Base-by-base conservation (phyloP, 2,329 filamentous ascomycete genomes). In the Bipolaris oryzae region DNA sequence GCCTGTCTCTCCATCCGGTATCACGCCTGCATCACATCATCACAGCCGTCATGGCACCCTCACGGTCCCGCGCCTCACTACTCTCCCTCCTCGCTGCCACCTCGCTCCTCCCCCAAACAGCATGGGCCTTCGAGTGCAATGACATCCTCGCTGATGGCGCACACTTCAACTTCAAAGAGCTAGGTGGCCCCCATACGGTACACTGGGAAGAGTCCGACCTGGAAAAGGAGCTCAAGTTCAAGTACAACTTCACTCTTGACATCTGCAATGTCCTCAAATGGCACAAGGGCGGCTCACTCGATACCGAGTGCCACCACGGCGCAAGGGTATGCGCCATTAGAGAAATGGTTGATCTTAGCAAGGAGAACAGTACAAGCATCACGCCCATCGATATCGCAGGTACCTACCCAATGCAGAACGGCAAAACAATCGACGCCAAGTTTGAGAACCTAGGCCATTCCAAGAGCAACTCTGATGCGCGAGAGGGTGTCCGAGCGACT, bases 241-340 rank as follows among this genome's bases (percentile, higher is more conserved):
- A 95, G 75, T 91, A 87, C 23, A 94, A 91, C 41, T 96, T 92
- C 75, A 93, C 90, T 0, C 73, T 96, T 55, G 89, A 96, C 68
- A 81, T 96, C 46, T 96, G 92, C 78, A 77, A 81, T 50, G 81
- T 85, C 6, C 78, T 96, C 62, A 84, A 85, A 74, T 84, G 85
- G 72, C 83, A 81, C 47, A 85, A 84, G 41, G 84, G 84, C 1
- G 67, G 59, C 2, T 58, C 53, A 77, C 79, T 16, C 82, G 83
- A 63, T 76, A 81, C 5, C 35, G 79, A 88, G 68, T 96, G 92
- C 72, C 87, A 86, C 0, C 83, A 84, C 44, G 88, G 87, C 38
- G 87, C 90, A 2, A 82, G 88, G 81, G 91, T 94, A 38, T 96
- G 93, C 77, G 91, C 84, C 9, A 89, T 96, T 68, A 81, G 87